Evolutionary conservation across 2,329 filamentous ascomycete species (phyloP).

Genomic region (Alternaria conjuncta): DNA sequence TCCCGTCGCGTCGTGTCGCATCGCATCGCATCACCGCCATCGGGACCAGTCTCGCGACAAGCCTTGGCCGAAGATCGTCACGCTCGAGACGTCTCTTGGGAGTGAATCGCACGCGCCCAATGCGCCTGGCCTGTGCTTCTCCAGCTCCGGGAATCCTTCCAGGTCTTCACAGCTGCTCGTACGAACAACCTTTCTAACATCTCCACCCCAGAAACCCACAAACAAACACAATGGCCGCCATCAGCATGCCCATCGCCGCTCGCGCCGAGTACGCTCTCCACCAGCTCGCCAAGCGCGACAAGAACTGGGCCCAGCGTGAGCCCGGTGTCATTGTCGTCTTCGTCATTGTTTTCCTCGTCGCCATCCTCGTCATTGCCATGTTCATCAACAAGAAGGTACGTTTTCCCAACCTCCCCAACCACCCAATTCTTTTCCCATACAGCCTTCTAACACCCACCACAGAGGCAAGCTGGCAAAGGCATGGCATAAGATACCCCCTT

Average conservation of each 20-base stretch:
- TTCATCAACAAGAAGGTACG: conserved; percentile 57
- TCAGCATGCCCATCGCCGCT: conserved; percentile 46
- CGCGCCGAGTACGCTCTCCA: conserved; percentile 46
- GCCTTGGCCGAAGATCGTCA: conserved; percentile 13
- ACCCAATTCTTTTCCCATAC: neutral
- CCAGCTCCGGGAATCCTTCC: conserved; percentile 3
- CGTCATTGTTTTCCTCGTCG: conserved; percentile 65
- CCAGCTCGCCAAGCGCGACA: conserved; percentile 58
- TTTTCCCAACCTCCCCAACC: neutral
- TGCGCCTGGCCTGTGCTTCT: conserved; percentile 15
- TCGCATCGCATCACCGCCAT: conserved; percentile 12
- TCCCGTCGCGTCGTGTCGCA: neutral
- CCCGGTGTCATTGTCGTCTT: conserved; percentile 69
- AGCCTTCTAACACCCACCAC: conserved; percentile 7
- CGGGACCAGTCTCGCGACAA: conserved; percentile 20
- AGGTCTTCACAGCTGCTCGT: conserved; percentile 1
- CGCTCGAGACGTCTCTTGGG: neutral
- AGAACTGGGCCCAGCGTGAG: conserved; percentile 64
- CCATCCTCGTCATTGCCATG: conserved; percentile 57
- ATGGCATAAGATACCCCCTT: conserved; percentile 22
- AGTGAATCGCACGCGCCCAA: neutral
- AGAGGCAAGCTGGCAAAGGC: conserved; percentile 21
- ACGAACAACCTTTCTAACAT: conserved; percentile 17
- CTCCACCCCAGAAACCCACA: conserved; percentile 27
- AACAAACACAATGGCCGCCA: conserved; percentile 45